Evolutionary conservation across 2,329 filamentous ascomycete species (phyloP), one percentile per base, ranked within the genome.

Genomic region (Hypoxylon rubiginosum): DNA sequence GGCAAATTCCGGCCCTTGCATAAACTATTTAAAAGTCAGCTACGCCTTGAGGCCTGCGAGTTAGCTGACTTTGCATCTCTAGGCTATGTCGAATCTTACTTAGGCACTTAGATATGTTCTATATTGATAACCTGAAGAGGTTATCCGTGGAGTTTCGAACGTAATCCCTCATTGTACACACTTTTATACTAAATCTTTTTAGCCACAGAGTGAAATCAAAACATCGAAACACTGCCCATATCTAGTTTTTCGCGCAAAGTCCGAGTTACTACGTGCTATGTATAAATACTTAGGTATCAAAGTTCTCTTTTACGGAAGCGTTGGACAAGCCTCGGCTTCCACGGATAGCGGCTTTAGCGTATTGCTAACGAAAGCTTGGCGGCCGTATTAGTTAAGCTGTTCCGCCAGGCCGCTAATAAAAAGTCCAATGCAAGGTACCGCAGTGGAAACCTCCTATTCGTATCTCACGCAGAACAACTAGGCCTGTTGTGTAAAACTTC

Each of bases 351-450:
- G 30, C 50, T 19, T 48, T 36, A 19, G 28, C n/a, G 10, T 39
- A 52, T 28, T 11, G 48, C 10, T 30, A 51, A 7, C 4, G 30
- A 41, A 36, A 9, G 28, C 59, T 62, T 57, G 59, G 59, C 52
- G 52, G 6, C 30, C 28, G 26, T 45, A 34, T 57, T 57, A 43
- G 17, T 28, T 48, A 30, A 49, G 58, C 41, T 34, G 19, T n/a
- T n/a, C n/a, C n/a, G n/a, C n/a, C n/a, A n/a, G 49, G 28, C 48
- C 36, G 17, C 57, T 34, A 45, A 24, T 11, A 46, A 26, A 48
- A 52, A 11, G 41, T 41, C 49, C 57, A 28, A 54, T 60, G 49
- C 41, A 59, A 52, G 56, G 48, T 52, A 53, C 48, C 51, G 10
- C 39, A 48, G 30, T 50, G 30, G 43, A 43, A 57, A 41, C 45